Evolutionary conservation across 169 alveolate species (phyloP), one percentile per base, ranked within the genome.

Genomic region (Plasmodium relictum): DNA sequence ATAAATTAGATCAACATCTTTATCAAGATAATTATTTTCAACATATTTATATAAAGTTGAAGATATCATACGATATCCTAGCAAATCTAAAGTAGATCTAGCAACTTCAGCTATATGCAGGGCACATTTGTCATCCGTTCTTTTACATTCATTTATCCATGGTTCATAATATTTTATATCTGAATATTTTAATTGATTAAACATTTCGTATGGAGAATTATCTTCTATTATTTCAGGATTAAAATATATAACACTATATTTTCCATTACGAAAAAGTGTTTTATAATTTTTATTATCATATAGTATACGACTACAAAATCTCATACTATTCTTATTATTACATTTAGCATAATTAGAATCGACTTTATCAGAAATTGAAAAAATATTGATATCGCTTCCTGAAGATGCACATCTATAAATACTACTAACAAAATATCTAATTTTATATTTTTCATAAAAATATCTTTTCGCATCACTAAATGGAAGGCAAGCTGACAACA

Each of bases 291-390:
- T 41, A 45, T 80, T 58, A 41, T 80, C 90, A 31, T 80, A 80
- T 16, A 80, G 5, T 1, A 80, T 83, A 0, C 71, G 26, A 20
- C 68, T 44, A 62, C 90, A 80, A 50, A 80, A 80, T 10, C 70
- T 22, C 85, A 80, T 66, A 20, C 65, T 66, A 6, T 52, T 54
- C 66, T 26, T 65, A 45, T 80, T 12, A 66, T 31, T 65, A 69
- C 90, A 80, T 80, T 39, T 80, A 37, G 90, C 59, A 80, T 66
- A 80, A 45, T 80, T 22, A 12, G 90, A 65, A 54, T 71, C 90
- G 39, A 80, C 52, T 8, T 66, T n/a, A 16, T 80, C 90, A 12
- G 90, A 22, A 37, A 80, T 20, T 10, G 48, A 66, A 16, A 80
- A 80, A 1, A 54, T 63, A 31, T 54, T 56, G 0, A 41, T 68